Evolutionary conservation across 768 basidiomycete genomes (phyloP).

Genomic region (Coprinellus micaceus): DNA sequence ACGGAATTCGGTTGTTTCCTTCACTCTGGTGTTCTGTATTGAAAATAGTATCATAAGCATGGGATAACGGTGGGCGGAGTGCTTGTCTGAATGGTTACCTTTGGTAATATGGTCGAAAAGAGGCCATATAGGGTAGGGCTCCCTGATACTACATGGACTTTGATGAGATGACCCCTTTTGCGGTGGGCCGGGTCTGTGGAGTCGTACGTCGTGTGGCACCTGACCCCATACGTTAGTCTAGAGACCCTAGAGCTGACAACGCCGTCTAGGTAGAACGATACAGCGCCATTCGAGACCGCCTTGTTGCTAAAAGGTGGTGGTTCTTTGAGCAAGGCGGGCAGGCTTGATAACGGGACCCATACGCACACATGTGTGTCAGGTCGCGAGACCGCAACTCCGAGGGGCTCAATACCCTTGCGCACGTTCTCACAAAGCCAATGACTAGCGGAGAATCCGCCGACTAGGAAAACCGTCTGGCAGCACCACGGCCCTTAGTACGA

Average conservation of each 20-base stretch:
- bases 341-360: no score
- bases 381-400: conserved; percentile 4
- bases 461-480: conserved; percentile 17
- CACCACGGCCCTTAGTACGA: neutral
- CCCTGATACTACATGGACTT: neutral
- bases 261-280: conserved; percentile 23
- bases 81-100: neutral
- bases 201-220: conserved; percentile 14
- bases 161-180: neutral
- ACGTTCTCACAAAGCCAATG: conserved; percentile 18
- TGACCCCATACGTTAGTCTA: conserved; percentile 19
- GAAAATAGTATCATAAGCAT: no score
- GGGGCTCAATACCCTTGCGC: neutral
- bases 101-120: neutral
- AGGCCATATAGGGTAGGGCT: neutral
- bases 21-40: neutral
- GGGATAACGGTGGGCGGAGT: no score
- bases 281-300: conserved; percentile 28
- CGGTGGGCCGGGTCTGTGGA: conserved; percentile 17
- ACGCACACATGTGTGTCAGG: conserved; percentile 15
- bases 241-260: conserved; percentile 22
- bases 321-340: neutral
- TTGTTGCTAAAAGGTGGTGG: conserved; percentile 23
- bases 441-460: conserved; percentile 22
- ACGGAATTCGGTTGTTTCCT: neutral